These are phyloP conservation scores for Orobanche coerulescens DNA, from an alignment of 257 asterid genomes.

Conservation along the genomic window DNA sequence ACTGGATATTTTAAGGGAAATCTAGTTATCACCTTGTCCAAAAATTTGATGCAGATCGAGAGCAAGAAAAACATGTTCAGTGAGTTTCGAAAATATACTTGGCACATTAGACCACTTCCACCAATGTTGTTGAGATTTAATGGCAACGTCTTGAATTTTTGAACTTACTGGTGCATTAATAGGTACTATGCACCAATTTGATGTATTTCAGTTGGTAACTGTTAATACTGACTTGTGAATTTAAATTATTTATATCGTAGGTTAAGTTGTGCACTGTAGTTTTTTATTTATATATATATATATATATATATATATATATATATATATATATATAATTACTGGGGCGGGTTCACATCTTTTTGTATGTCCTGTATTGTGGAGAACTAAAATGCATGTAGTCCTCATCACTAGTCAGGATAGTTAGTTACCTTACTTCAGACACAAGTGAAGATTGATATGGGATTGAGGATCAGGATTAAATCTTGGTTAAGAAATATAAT, in stretches of 20 bases:
- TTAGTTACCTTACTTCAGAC: neutral
- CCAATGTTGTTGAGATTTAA: neutral
- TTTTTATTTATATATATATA: neutral
- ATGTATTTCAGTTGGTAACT: neutral
- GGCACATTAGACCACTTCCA: neutral
- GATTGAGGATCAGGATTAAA: slow-evolving; percentile 8
- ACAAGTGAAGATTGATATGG: neutral
- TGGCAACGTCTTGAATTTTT: neutral
- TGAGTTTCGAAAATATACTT: neutral
- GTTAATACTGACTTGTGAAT: neutral
- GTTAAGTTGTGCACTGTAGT: neutral
- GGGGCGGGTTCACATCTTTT: neutral
- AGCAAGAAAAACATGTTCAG: neutral
- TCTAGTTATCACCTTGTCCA: neutral
- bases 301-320: too few relatives aligned
- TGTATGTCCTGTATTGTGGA: neutral
- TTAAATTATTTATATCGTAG: neutral
- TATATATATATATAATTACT: too few relatives aligned
- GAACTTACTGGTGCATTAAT: neutral
- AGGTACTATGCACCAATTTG: neutral
- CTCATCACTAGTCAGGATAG: slow-evolving; percentile 2
- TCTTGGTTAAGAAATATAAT: neutral
- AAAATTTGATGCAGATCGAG: neutral
- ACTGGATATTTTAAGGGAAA: neutral
- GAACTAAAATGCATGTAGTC: neutral